Conservation (phyloP, 305 asterid genomes). For the Solanum hybrid region DNA sequence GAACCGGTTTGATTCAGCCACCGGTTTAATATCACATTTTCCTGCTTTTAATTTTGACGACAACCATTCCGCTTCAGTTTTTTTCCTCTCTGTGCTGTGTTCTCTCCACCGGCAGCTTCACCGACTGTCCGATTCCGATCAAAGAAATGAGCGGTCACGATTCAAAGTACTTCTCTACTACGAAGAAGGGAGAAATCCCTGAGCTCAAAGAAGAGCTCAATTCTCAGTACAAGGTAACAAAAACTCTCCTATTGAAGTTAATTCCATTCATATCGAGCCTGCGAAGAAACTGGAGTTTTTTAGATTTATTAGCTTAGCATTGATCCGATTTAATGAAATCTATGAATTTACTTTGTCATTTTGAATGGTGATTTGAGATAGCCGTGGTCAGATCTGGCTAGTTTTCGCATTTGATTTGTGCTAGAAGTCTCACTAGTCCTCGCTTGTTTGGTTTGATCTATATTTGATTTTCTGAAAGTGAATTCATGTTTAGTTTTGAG, state of each 20-base stretch:
- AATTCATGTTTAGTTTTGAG: background rate
- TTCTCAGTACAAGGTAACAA: slow-evolving; percentile 90
- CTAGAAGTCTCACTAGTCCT: background rate
- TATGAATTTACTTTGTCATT: slow-evolving; percentile 3
- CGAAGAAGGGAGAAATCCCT: slow-evolving; percentile 98
- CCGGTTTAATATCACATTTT: background rate
- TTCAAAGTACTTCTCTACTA: slow-evolving; percentile 95
- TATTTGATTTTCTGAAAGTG: background rate
- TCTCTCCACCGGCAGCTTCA: slow-evolving; percentile 1
- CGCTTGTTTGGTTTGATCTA: background rate
- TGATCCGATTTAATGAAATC: slow-evolving; percentile 11
- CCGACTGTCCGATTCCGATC: background rate
- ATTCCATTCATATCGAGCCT: background rate
- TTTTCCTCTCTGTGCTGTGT: background rate
- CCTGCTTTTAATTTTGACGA: background rate
- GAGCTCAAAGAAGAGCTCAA: slow-evolving; percentile 98
- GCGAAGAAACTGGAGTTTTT: background rate
- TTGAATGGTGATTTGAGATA: slow-evolving; percentile 16
- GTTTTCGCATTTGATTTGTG: background rate
- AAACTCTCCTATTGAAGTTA: background rate
- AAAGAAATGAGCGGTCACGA: slow-evolving; percentile 90
- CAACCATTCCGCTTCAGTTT: background rate
- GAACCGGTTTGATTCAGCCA: background rate
- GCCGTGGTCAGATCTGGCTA: slow-evolving; percentile 34
- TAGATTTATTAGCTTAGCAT: background rate